phyloP scores from a whole-genome alignment of 164 flowering plant genomes.

The Magnolia officinalis region DNA sequence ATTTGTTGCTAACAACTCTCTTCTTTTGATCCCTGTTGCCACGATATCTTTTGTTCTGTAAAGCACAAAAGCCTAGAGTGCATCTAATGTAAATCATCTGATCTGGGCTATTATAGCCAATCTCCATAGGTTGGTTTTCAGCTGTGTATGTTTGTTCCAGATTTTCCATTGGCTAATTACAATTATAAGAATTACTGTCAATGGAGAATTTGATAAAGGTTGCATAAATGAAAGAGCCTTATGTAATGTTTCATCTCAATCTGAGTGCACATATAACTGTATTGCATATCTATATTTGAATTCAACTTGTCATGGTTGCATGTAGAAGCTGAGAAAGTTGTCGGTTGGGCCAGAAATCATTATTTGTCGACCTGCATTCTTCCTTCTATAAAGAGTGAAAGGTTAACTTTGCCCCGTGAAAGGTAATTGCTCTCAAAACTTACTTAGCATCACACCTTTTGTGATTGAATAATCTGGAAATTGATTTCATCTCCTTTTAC shows the following conservation, averaged over 20 bases:
- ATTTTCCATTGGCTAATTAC: too few species aligned
- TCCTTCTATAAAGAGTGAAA: conserved; percentile 66
- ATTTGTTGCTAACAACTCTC: too few species aligned
- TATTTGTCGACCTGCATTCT: conserved; percentile 60
- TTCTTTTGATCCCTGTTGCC: too few species aligned
- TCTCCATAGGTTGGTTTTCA: too few species aligned
- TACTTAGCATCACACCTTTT: background rate
- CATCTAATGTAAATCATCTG: too few species aligned
- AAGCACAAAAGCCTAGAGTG: too few species aligned
- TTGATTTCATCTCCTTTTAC: conserved; percentile 20
- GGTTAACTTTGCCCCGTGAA: conserved; percentile 63
- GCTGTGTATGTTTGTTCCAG: too few species aligned
- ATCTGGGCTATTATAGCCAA: too few species aligned
- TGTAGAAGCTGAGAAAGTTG: conserved; percentile 93
- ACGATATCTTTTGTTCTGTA: too few species aligned
- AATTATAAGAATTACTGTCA: too few species aligned
- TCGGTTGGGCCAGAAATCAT: conserved; percentile 97
- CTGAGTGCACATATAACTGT: background rate
- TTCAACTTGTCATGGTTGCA: background rate
- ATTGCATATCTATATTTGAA: background rate
- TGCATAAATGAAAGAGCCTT: too few species aligned
- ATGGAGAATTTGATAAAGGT: too few species aligned
- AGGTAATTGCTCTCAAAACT: conserved; percentile 41
- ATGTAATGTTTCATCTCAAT: background rate
- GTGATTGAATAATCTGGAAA: background rate